Evolutionary conservation across 306 rosid genomes (phyloP).

Genomic region (Myrica gale): DNA sequence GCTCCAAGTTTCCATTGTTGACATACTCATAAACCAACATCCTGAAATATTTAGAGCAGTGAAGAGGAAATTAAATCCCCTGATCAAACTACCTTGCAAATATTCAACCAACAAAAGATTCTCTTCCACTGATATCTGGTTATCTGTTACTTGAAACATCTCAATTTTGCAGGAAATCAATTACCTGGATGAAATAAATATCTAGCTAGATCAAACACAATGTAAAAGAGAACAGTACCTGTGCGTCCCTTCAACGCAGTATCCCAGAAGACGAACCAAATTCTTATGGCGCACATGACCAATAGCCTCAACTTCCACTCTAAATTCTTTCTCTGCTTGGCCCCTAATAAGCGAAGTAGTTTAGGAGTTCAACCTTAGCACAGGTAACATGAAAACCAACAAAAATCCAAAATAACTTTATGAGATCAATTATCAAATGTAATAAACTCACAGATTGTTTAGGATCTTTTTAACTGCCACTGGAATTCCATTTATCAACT

Average conservation of each 20-base stretch:
- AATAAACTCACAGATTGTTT: slow-evolving; percentile 72
- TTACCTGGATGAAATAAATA: slow-evolving; percentile 9
- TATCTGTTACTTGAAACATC: neutral
- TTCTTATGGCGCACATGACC: slow-evolving; percentile 97
- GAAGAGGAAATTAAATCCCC: neutral
- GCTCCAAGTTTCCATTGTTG: slow-evolving; percentile 93
- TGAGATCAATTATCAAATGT: slow-evolving; percentile 11
- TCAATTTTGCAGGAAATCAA: neutral
- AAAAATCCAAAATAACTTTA: slow-evolving; percentile 18
- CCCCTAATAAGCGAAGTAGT: slow-evolving; percentile 47
- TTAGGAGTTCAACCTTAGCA: slow-evolving; percentile 22
- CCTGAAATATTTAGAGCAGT: slow-evolving; percentile 45
- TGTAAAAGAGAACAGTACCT: slow-evolving; percentile 48
- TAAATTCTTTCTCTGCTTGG: slow-evolving; percentile 93
- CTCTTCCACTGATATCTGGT: neutral
- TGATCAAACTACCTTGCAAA: slow-evolving; percentile 4
- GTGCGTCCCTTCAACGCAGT: slow-evolving; percentile 84
- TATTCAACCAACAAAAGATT: slow-evolving; percentile 9
- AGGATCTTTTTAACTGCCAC: slow-evolving; percentile 97
- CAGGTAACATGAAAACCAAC: slow-evolving; percentile 23
- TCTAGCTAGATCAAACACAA: neutral
- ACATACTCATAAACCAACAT: slow-evolving; percentile 87
- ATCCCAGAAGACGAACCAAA: slow-evolving; percentile 93
- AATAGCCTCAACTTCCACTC: slow-evolving; percentile 95
- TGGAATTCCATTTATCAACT: slow-evolving; percentile 76